Percentiles rank a stretch among this genome's conserved stretches.
These are phyloP conservation scores for Fraxinus xanthoxyloides DNA, from an alignment of 305 asterid species.

Conservation along the genomic window DNA sequence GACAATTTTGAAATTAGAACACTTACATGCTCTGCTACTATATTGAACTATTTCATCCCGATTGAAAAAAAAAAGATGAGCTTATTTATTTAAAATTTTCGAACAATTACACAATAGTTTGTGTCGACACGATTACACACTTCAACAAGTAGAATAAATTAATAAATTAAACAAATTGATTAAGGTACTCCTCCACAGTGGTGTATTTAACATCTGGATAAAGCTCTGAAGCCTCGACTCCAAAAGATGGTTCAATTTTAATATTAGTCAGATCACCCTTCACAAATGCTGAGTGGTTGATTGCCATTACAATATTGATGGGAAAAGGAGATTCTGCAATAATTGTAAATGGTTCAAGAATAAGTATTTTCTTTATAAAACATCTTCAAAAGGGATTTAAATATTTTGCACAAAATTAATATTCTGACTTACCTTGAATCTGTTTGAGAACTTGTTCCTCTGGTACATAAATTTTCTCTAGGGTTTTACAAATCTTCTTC, in stretches of 20 bases:
- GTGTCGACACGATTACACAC: neutral
- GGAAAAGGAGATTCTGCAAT: slow-evolving; percentile 61
- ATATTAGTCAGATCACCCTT: slow-evolving; percentile 66
- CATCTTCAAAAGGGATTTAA: neutral
- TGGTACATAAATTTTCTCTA: slow-evolving; percentile 48
- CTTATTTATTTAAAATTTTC: neutral
- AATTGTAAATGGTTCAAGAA: neutral
- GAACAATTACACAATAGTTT: neutral
- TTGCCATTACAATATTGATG: slow-evolving; percentile 37
- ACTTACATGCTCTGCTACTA: neutral
- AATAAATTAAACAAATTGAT: slow-evolving; percentile 27
- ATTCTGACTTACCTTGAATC: slow-evolving; percentile 39
- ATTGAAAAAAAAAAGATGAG: neutral
- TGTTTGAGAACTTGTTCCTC: slow-evolving; percentile 62
- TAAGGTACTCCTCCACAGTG: slow-evolving; percentile 60
- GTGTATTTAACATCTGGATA: slow-evolving; percentile 75
- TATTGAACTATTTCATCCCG: neutral
- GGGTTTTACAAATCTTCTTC: slow-evolving; percentile 67
- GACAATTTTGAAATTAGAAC: neutral
- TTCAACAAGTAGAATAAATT: neutral
- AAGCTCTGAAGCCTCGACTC: slow-evolving; percentile 70
- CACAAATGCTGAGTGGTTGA: slow-evolving; percentile 52
- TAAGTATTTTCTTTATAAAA: neutral
- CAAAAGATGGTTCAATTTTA: slow-evolving; percentile 60
- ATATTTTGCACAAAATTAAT: neutral